Conservation (phyloP, 805 yeast species). For the Saccharomycopsis sp. region DNA sequence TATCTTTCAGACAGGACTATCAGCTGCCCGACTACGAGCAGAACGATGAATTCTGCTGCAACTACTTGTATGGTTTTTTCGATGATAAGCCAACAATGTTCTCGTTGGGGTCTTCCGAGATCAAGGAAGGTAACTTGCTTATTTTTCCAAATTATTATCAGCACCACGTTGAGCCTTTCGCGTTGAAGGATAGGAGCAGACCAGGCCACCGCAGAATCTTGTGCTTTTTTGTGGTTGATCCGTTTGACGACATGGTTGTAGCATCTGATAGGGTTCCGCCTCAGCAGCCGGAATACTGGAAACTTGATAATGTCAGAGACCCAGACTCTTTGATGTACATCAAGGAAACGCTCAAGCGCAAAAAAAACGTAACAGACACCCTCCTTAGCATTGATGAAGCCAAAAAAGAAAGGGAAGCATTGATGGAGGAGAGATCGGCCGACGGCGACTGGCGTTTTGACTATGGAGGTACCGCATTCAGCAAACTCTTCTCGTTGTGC, state of each 20-base stretch:
- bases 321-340: constrained; percentile 6
- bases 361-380: neutral
- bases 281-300: constrained; percentile 32
- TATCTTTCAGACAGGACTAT: constrained; percentile 29
- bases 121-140: constrained; percentile 28
- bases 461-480: constrained; percentile 20
- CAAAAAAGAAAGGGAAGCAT: constrained; percentile 26
- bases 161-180: constrained; percentile 36
- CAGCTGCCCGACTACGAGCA: constrained; percentile 34
- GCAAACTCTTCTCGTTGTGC: constrained; percentile 29
- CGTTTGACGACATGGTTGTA: constrained; percentile 27
- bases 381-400: constrained; percentile 27
- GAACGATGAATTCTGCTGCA: constrained; percentile 27
- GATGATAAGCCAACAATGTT: constrained; percentile 28
- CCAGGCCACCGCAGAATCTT: constrained; percentile 35
- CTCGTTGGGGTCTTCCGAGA: constrained; percentile 27
- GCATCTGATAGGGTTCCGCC: constrained; percentile 33
- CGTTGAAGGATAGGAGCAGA: constrained; percentile 31
- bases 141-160: constrained; percentile 36
- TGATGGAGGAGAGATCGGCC: constrained; percentile 31
- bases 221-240: constrained; percentile 36
- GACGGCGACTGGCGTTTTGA: constrained; percentile 22
- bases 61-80: constrained; percentile 28
- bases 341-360: neutral
- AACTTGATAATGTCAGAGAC: constrained; percentile 21